Percentiles rank a stretch among this genome's conserved stretches.
phyloP scores from a whole-genome alignment of 2,329 filamentous ascomycete genomes.

The Huntiella decipiens region DNA sequence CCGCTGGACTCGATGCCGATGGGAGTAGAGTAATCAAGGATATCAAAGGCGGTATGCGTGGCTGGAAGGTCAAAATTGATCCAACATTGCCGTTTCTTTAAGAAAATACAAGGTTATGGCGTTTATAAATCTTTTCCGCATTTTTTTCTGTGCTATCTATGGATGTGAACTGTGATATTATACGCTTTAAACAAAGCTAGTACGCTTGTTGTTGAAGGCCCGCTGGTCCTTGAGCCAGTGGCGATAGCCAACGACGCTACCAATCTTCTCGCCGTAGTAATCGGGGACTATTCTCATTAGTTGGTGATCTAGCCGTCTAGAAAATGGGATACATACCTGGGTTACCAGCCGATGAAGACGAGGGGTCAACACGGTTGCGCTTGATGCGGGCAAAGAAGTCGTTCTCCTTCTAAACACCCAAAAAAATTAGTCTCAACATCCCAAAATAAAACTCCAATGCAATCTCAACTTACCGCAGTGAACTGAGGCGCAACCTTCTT shows the following conservation, averaged over 20 bases:
- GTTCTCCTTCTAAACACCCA: slow-evolving; percentile 53
- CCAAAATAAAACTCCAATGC: background rate
- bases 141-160: background rate
- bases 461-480: slow-evolving; percentile 34
- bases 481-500: slow-evolving; percentile 47
- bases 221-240: slow-evolving; percentile 96
- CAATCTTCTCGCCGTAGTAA: slow-evolving; percentile 98
- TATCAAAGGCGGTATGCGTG: slow-evolving; percentile 49
- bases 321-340: slow-evolving; percentile 33
- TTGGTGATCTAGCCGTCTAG: background rate
- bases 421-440: background rate
- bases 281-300: slow-evolving; percentile 46
- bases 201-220: slow-evolving; percentile 85
- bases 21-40: slow-evolving; percentile 46
- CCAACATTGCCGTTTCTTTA: slow-evolving; percentile 32
- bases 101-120: background rate
- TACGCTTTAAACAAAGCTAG: slow-evolving; percentile 32
- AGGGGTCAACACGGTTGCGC: slow-evolving; percentile 80
- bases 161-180: background rate
- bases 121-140: background rate
- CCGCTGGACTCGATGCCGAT: slow-evolving; percentile 32
- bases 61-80: slow-evolving; percentile 56
- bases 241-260: slow-evolving; percentile 75
- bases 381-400: slow-evolving; percentile 86
- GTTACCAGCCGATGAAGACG: slow-evolving; percentile 72